Conservation (phyloP, 805 yeast genomes). For the Lipomyces lipofer region DNA sequence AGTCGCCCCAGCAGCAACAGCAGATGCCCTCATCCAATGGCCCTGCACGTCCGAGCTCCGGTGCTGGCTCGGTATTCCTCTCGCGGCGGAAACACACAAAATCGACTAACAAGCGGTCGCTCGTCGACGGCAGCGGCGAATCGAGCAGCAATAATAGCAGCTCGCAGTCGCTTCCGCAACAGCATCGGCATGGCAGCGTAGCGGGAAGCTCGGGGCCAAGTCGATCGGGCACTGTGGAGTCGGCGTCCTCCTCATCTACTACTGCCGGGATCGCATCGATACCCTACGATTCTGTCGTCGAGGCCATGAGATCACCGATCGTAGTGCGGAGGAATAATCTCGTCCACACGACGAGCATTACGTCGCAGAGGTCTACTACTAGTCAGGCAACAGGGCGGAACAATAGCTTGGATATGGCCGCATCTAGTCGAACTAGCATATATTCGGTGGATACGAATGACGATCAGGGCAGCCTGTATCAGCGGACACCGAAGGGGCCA, state of each 20-base stretch:
- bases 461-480: slow-evolving; percentile 10
- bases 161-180: neutral
- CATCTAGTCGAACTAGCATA: slow-evolving; percentile 6
- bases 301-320: neutral
- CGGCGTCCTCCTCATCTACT: neutral
- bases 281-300: neutral
- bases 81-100: slow-evolving; percentile 11
- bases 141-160: neutral
- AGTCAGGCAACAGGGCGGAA: slow-evolving; percentile 6
- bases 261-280: neutral
- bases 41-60: slow-evolving; percentile 15
- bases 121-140: neutral
- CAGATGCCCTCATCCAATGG: slow-evolving; percentile 11
- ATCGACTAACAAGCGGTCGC: slow-evolving; percentile 7
- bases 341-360: slow-evolving; percentile 1
- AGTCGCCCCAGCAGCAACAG: slow-evolving; percentile 5
- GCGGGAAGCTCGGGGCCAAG: neutral
- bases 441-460: slow-evolving; percentile 15
- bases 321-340: neutral
- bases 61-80: slow-evolving; percentile 9
- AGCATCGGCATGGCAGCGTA: no score
- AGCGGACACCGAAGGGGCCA: slow-evolving; percentile 1
- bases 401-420: slow-evolving; percentile 4
- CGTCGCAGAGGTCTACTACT: slow-evolving; percentile 7
- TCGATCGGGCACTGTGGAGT: neutral